phyloP scores from a whole-genome alignment of 768 basidiomycete species.

The Gymnopilus junonius region DNA sequence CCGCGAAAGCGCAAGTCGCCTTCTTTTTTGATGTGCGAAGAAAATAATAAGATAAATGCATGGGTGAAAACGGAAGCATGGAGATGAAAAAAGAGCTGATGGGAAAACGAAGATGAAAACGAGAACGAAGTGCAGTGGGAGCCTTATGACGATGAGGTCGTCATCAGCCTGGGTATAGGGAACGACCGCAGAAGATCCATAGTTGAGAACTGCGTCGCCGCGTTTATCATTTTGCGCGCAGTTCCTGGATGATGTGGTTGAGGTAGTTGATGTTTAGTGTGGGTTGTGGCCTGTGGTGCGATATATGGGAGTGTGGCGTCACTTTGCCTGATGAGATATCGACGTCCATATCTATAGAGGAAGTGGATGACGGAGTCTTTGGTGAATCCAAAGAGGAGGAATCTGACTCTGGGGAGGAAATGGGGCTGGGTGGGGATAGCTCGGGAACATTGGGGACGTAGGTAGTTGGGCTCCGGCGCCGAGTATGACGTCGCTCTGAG shows the following conservation, averaged over 20 bases:
- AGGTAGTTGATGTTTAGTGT: slow-evolving; percentile 7
- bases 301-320: not conserved
- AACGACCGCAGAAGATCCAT: slow-evolving; percentile 53
- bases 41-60: not conserved
- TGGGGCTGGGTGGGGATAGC: slow-evolving; percentile 34
- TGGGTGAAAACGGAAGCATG: not conserved
- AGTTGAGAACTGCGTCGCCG: slow-evolving; percentile 36
- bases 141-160: slow-evolving; percentile 21
- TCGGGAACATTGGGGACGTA: slow-evolving; percentile 38
- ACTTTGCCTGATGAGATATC: slow-evolving; percentile 15
- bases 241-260: slow-evolving; percentile 13
- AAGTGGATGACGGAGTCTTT: slow-evolving; percentile 27
- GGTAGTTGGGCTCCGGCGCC: slow-evolving; percentile 12
- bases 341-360: slow-evolving; percentile 1
- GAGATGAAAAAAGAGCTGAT: not conserved
- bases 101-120: not conserved
- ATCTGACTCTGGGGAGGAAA: slow-evolving; percentile 13
- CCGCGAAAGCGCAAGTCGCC: slow-evolving; percentile 2
- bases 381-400: slow-evolving; percentile 31
- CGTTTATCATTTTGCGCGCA: slow-evolving; percentile 20
- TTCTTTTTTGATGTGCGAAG: not conserved
- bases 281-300: not conserved
- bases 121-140: slow-evolving; percentile 10
- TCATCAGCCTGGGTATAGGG: slow-evolving; percentile 45
- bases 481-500: slow-evolving; percentile 22